Evolutionary conservation across 176 grass and related monocot genomes (phyloP), one percentile per base, ranked within the genome.

Genomic region (Cenchrus fungigraminus): DNA sequence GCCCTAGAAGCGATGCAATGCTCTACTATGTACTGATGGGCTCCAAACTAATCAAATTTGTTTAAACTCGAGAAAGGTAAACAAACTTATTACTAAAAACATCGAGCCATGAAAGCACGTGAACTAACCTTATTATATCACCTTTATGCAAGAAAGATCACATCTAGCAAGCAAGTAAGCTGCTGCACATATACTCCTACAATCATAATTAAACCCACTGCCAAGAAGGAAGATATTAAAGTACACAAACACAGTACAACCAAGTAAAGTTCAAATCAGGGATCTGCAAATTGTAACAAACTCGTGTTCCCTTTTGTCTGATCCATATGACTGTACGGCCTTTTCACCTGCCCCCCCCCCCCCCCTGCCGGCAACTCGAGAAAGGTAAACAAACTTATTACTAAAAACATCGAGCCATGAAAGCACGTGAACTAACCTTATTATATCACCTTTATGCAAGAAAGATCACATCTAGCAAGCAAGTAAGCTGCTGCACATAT

Each of bases 261-360:
- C 42, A 59, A 58, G 50, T 37, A 32, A 37, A 32, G 45, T 11
- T 69, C 65, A 77, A 60, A 44, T 32, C 32, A 45, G 40, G 47
- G 57, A 47, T 34, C 29, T 51, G 17, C 71, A 19, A 14, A 43
- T 62, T 15, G 17, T 14, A 73, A 72, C 65, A 57, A 84, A 8
- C 14, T 49, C 57, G 37, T 72, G 47, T 47, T 50, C 9, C 32
- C 19, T 17, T 59, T 59, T 9, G 3, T 34, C 34, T 34, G 19
- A 47, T 78, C 74, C 68, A 12, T 78, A 37, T 78, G 55, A 63
- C 55, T 47, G 54, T 46, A 29, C 71, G 61, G 61, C 52, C 61
- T 83, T 34, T 77, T 55, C 65, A 83, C 29, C 86, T 83, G 73
- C 65, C 57, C 65, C 65, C 19, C 57, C 65, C 57, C 65, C 55